Evolutionary conservation across 305 asterid species (phyloP), one percentile per base, ranked within the genome.

Genomic region (Caryopteris hybrid): DNA sequence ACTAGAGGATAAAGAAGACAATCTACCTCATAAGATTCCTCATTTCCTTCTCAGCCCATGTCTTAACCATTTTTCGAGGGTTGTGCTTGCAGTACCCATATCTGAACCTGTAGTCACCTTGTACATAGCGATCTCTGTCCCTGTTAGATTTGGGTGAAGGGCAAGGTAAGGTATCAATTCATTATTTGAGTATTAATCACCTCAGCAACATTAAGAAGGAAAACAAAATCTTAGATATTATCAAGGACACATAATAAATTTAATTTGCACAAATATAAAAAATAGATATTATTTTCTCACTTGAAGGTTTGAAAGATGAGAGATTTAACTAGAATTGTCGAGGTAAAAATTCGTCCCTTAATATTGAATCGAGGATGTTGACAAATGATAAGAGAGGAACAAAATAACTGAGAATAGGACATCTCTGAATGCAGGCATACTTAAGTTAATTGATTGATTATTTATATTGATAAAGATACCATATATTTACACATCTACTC

Each of bases 41-140:
- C 99, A 91, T 87, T 85, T 94, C 99, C 69, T 94, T 94, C 83
- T 94, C 98, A 68, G 99, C 96, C 99, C 98, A 94, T 38, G 96
- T 87, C 74, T 94, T 87, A 29, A 94, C 99, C 99, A 94, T 94
- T 79, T 91, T 87, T 46, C 98, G 78, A 23, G 99, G 99, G 72
- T 94, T 94, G 82, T 87, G 95, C 85, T 89, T 94, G 88, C 99
- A 91, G 79, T 91, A 91, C 70, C 95, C 97, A 76, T 79, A 73
- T 83, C 98, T 83, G 70, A 94, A 94, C 59, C 97, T 84, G 68
- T 87, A 94, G 78, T 94, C 98, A 70, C 99, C 99, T 78, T 94
- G 98, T 39, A 94, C 98, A 47, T 94, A 94, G 56, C 95, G 90
- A 81, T 94, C 97, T 83, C 99, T 82, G 69, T 94, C 99, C 89